phyloP scores from a whole-genome alignment of 768 basidiomycete genomes.

The Naganishia kalamii region DNA sequence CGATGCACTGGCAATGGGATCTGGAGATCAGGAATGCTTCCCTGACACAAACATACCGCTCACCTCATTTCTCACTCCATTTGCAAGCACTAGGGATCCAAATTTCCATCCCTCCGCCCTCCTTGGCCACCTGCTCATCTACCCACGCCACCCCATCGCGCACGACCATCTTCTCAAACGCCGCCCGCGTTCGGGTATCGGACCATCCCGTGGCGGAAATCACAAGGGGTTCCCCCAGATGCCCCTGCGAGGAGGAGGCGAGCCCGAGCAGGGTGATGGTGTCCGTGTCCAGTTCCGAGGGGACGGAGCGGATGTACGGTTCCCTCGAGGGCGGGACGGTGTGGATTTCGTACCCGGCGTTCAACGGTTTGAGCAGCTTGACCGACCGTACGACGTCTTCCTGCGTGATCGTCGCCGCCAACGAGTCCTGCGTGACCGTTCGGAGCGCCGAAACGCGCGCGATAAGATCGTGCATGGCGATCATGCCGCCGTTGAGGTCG shows the following conservation, averaged over 20 bases:
- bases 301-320: slow-evolving; percentile 63
- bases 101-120: slow-evolving; percentile 58
- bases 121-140: slow-evolving; percentile 70
- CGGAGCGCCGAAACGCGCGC: slow-evolving; percentile 70
- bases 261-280: slow-evolving; percentile 66
- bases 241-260: slow-evolving; percentile 54
- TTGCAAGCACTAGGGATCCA: slow-evolving; percentile 85
- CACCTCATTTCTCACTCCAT: slow-evolving; percentile 56
- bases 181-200: slow-evolving; percentile 64
- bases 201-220: slow-evolving; percentile 66
- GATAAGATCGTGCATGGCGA: slow-evolving; percentile 79
- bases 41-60: no score
- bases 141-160: slow-evolving; percentile 91
- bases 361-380: slow-evolving; percentile 76
- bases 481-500: slow-evolving; percentile 75
- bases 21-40: no score
- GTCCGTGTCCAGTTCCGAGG: slow-evolving; percentile 83
- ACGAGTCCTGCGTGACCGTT: slow-evolving; percentile 19
- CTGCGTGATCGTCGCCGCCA: slow-evolving; percentile 64
- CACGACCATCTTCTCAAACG: slow-evolving; percentile 81
- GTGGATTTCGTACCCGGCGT: slow-evolving; percentile 70
- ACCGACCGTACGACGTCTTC: slow-evolving; percentile 79
- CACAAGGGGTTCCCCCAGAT: slow-evolving; percentile 61
- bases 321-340: not conserved
- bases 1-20: no score